These are phyloP conservation scores for Mercurialis annua DNA, from an alignment of 345 rosid species.

Conservation along the genomic window DNA sequence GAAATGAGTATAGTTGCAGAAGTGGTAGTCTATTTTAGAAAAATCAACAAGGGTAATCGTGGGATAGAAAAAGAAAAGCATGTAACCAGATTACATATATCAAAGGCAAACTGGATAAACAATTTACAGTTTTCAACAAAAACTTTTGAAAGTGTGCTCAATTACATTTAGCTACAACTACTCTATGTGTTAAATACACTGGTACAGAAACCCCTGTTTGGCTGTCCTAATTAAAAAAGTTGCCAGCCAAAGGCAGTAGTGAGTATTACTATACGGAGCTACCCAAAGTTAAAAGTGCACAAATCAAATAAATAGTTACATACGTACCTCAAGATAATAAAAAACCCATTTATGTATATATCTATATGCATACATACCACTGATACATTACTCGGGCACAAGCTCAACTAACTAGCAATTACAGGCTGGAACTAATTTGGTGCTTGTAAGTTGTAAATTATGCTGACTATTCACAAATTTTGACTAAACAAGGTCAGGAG, in stretches of 20 bases:
- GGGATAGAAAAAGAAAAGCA: neutral
- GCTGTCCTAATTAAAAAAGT: neutral
- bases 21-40: neutral
- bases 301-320: neutral
- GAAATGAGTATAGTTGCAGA: neutral
- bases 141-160: neutral
- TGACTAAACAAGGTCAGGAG: neutral
- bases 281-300: neutral
- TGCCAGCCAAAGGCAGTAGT: neutral
- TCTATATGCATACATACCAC: too few species aligned
- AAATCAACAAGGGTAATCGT: neutral
- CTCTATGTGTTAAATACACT: neutral
- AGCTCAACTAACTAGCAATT: neutral
- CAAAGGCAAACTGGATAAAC: neutral
- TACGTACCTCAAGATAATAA: neutral
- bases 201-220: neutral
- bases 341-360: neutral
- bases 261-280: neutral
- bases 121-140: neutral
- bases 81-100: neutral
- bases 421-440: neutral
- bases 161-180: neutral
- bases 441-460: slow-evolving; percentile 6
- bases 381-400: too few species aligned
- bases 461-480: neutral